Evolutionary conservation across 2,329 filamentous ascomycete species (phyloP).

Genomic region (Apiospora koreana): DNA sequence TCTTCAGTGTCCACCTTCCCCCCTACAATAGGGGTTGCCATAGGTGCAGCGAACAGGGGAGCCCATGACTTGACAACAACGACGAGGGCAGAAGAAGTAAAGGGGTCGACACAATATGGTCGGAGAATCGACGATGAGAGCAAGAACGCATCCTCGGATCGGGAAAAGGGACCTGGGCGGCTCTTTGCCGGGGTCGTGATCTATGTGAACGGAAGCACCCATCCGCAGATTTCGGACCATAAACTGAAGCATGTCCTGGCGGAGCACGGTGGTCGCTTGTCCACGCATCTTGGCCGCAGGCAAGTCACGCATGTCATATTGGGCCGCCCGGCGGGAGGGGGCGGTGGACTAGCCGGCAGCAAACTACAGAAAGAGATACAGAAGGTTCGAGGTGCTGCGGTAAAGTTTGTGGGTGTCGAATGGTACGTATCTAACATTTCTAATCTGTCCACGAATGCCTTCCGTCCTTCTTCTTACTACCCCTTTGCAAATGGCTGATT

Average conservation of each 20-base stretch:
- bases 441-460: constrained; percentile 19
- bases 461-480: constrained; percentile 8
- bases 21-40: neutral
- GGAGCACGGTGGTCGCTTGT: constrained; percentile 71
- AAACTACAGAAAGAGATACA: constrained; percentile 83
- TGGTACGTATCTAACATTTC: constrained; percentile 55
- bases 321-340: constrained; percentile 54
- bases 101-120: constrained; percentile 26
- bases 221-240: constrained; percentile 81
- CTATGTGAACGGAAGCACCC: constrained; percentile 87
- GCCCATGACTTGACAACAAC: neutral
- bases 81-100: constrained; percentile 12
- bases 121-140: constrained; percentile 17
- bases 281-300: constrained; percentile 69
- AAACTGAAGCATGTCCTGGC: constrained; percentile 77
- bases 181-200: constrained; percentile 74
- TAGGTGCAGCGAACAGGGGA: neutral
- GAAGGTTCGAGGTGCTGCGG: constrained; percentile 63
- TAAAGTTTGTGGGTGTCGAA: constrained; percentile 80
- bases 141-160: constrained; percentile 36
- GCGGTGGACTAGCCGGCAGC: constrained; percentile 68
- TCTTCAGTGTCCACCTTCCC: neutral
- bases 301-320: constrained; percentile 86
- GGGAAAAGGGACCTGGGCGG: constrained; percentile 35
- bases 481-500: neutral